Evolutionary conservation across 257 asterid species (phyloP).

Genomic region (Pogostemon cablin): DNA sequence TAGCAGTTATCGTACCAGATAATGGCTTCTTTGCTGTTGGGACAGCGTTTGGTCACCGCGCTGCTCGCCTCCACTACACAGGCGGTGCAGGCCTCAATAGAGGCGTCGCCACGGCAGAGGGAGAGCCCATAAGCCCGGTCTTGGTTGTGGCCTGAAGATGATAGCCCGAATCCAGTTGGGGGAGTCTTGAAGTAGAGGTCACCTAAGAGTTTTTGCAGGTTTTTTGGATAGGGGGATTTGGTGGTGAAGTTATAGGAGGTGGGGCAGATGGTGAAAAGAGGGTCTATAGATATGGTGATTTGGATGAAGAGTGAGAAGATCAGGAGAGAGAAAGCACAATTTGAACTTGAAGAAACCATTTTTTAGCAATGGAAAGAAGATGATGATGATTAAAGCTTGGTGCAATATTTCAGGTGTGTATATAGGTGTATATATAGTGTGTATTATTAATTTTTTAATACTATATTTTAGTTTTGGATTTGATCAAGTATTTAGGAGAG

Average conservation of each 20-base stretch:
- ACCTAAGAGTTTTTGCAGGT: slow-evolving; percentile 31
- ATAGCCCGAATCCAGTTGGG: slow-evolving; percentile 37
- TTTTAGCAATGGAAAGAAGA: neutral
- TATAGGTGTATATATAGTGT: neutral
- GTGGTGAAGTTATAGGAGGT: slow-evolving; percentile 40
- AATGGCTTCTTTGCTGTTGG: slow-evolving; percentile 38
- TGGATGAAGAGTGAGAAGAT: slow-evolving; percentile 30
- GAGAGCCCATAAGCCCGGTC: slow-evolving; percentile 40
- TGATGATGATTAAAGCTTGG: neutral
- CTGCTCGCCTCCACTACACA: slow-evolving; percentile 44
- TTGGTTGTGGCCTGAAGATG: slow-evolving; percentile 31
- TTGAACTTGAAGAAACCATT: slow-evolving; percentile 8
- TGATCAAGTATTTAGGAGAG: neutral
- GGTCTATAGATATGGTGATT: slow-evolving; percentile 28
- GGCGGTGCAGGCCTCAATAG: slow-evolving; percentile 29
- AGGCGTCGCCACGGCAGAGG: slow-evolving; percentile 48
- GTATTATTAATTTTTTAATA: too few relatives aligned
- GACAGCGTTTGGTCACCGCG: slow-evolving; percentile 33
- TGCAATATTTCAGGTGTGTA: neutral
- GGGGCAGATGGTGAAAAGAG: slow-evolving; percentile 42
- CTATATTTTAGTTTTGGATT: neutral
- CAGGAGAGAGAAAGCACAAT: slow-evolving; percentile 22
- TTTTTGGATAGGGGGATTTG: slow-evolving; percentile 29
- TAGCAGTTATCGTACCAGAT: slow-evolving; percentile 55
- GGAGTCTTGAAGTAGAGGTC: slow-evolving; percentile 43